These are phyloP conservation scores for Diospyros lotus DNA, from an alignment of 148 eudicot species.

Conservation along the genomic window DNA sequence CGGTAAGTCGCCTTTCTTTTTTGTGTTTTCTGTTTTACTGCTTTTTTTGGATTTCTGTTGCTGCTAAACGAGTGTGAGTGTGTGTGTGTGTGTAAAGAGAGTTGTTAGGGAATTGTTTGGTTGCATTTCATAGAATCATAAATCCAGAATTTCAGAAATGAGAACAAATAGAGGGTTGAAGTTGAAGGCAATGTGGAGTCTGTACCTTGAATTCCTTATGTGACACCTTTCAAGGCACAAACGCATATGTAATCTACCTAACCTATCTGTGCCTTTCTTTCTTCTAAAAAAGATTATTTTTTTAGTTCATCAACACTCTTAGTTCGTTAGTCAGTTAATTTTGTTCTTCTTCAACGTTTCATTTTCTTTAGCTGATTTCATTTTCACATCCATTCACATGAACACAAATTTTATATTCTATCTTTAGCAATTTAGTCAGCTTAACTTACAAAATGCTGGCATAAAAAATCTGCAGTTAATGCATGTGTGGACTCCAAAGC, in stretches of 20 bases:
- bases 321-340: no score
- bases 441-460: slow-evolving; percentile 2
- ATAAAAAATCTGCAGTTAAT: slow-evolving; percentile 52
- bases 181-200: background rate
- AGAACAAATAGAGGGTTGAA: background rate
- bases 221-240: background rate
- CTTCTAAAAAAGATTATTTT: no score
- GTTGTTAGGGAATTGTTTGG: slow-evolving; percentile 5
- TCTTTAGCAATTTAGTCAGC: slow-evolving; percentile 13
- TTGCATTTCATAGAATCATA: background rate
- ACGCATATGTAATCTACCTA: no score
- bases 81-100: background rate
- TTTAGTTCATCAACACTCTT: no score
- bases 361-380: background rate
- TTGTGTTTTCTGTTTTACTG: background rate
- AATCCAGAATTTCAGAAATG: background rate
- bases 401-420: background rate
- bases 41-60: no score
- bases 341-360: background rate
- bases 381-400: background rate
- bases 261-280: no score
- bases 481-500: slow-evolving; percentile 67
- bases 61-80: no score
- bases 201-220: background rate
- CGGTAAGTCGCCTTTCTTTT: slow-evolving; percentile 30